These are phyloP conservation scores for Primulina tabacum DNA, from an alignment of 257 asterid species.

Conservation along the genomic window DNA sequence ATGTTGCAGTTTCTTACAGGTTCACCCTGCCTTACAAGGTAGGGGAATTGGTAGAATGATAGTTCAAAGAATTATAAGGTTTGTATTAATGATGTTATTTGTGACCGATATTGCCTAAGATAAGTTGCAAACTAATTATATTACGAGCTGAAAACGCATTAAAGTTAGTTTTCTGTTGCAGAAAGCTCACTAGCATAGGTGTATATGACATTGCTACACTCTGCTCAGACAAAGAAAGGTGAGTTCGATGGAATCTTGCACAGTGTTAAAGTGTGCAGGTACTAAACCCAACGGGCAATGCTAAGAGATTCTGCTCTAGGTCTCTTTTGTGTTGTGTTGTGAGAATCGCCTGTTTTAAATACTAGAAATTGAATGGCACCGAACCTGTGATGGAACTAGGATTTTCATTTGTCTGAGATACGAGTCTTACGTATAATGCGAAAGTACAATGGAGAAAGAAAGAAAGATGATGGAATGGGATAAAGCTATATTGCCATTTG, in stretches of 20 bases:
- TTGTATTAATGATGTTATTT: slow-evolving; percentile 10
- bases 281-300: not conserved
- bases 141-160: slow-evolving; percentile 4
- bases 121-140: not conserved
- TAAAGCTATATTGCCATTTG: not conserved
- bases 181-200: slow-evolving; percentile 61
- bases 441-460: too few species aligned
- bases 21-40: slow-evolving; percentile 59
- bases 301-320: not conserved
- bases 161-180: slow-evolving; percentile 37
- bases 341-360: too few species aligned
- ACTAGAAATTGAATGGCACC: not conserved
- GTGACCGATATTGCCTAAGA: too few species aligned
- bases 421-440: too few species aligned
- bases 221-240: slow-evolving; percentile 61
- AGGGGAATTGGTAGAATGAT: slow-evolving; percentile 79
- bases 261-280: not conserved
- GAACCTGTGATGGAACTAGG: too few species aligned
- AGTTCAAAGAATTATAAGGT: slow-evolving; percentile 69
- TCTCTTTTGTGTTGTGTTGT: too few species aligned
- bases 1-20: slow-evolving; percentile 49
- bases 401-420: not conserved
- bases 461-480: not conserved
- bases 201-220: slow-evolving; percentile 80
- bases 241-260: slow-evolving; percentile 13